Evolutionary conservation across 1,284 basidiomycete genomes (phyloP).

Genomic region (Leccinum subfulvum): DNA sequence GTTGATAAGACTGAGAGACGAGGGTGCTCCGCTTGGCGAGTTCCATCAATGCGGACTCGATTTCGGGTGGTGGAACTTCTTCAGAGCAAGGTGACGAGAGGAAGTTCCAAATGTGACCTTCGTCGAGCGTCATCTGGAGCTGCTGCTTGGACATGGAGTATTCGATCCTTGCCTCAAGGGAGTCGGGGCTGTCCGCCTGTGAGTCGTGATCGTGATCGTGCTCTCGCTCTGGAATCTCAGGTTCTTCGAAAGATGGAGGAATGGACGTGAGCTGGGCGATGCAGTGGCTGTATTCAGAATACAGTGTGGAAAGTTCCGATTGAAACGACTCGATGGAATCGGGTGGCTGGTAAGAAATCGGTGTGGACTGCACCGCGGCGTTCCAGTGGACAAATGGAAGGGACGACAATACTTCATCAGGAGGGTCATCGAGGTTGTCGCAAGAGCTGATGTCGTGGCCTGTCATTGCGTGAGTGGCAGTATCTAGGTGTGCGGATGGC

Average conservation of each 20-base stretch:
- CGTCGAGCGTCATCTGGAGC: constrained; percentile 56
- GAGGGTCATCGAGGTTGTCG: constrained; percentile 13
- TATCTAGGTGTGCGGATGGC: constrained; percentile 13
- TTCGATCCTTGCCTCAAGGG: constrained; percentile 40
- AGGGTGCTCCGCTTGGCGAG: constrained; percentile 51
- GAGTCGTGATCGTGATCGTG: constrained; percentile 10
- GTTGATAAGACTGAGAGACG: constrained; percentile 62
- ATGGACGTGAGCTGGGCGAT: constrained; percentile 45
- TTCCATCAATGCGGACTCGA: constrained; percentile 32
- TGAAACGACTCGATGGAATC: constrained; percentile 26
- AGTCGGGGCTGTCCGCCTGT: constrained; percentile 25
- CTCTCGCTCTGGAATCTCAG: constrained; percentile 11
- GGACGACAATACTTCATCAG: constrained; percentile 14
- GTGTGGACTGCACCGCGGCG: constrained; percentile 22
- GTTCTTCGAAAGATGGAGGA: constrained; percentile 28
- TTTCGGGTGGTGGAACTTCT: constrained; percentile 12
- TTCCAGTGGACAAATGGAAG: constrained; percentile 30
- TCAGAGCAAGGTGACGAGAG: constrained; percentile 29
- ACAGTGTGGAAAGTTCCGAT: constrained; percentile 43
- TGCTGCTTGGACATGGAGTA: constrained; percentile 66
- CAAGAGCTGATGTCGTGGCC: constrained; percentile 8
- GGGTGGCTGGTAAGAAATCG: constrained; percentile 16
- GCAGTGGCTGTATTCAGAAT: constrained; percentile 49
- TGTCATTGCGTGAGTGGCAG: constrained; percentile 5
- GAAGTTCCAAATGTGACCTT: constrained; percentile 61